Percentiles rank a stretch among this genome's conserved stretches.
phyloP scores from a whole-genome alignment of 192 early-diverging fungal genomes.

The Coemansia sp. region DNA sequence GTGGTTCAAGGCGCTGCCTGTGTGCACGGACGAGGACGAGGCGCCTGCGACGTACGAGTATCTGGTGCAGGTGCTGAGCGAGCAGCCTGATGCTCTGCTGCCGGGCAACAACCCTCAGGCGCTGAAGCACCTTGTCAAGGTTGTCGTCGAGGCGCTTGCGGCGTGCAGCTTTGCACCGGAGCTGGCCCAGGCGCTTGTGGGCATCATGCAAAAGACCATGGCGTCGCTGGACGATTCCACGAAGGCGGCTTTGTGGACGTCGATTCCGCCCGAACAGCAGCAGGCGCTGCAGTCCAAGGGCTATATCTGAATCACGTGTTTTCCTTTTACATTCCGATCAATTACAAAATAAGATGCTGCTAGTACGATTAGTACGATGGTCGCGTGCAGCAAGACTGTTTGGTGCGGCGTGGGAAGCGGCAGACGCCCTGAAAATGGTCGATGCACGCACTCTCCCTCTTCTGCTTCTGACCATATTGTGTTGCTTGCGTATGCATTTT shows the following conservation, averaged over 20 bases:
- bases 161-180: conserved; percentile 25
- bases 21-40: conserved; percentile 88
- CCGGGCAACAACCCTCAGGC: conserved; percentile 18
- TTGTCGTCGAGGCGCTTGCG: conserved; percentile 37
- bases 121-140: conserved; percentile 44
- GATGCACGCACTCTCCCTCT: too few species aligned
- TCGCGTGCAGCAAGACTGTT: too few species aligned
- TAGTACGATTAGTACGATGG: too few species aligned
- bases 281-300: conserved; percentile 50
- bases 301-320: conserved; percentile 11
- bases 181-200: conserved; percentile 37
- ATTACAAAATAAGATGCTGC: too few species aligned
- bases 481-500: neutral
- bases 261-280: conserved; percentile 49
- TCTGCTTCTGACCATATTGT: too few species aligned
- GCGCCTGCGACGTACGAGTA: conserved; percentile 77
- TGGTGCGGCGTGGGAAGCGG: too few species aligned
- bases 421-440: too few species aligned
- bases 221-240: conserved; percentile 33
- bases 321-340: too few species aligned
- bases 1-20: conserved; percentile 84
- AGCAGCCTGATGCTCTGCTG: conserved; percentile 49
- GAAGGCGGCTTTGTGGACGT: conserved; percentile 39
- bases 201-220: conserved; percentile 27
- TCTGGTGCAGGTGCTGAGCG: conserved; percentile 67